Base-by-base conservation (phyloP, 2,329 filamentous ascomycete genomes). In the Clarireedia paspali region DNA sequence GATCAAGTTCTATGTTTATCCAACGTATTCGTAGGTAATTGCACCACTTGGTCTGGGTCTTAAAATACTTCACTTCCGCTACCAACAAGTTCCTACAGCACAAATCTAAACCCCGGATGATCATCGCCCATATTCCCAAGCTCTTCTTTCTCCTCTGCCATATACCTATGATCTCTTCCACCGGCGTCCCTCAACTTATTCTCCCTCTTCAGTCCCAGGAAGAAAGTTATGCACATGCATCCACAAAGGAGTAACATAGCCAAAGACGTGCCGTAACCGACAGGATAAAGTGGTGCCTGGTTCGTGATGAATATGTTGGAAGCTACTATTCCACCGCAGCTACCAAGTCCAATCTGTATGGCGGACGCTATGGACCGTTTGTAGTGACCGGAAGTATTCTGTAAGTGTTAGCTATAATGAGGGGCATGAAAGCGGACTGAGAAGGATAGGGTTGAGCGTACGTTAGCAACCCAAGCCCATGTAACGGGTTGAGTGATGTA, bases 401-500 rank as follows among this genome's bases (percentile, higher is more conserved):
- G 42, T 24, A 17, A 4, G 23, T 30, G 27, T 30, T 30, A 30
- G 27, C 2, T 30, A 30, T 9, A 9, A 30, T 30, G 14, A 17
- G 12, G 14, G 5, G 5, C n/a, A 40, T 40, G 38, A 40, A 40
- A 17, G n/a, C 5, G 24, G 49, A 20, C 15, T 1, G 6, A 14
- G 26, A 4, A 15, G 5, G 24, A n/a, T 9, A 30, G 12, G 12
- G 24, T 4, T 12, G 7, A 12, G 10, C 55, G 15, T 55, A 59
- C 57, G 67, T 80, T 80, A 9, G 72, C 68, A 1, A 80, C 72
- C 77, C 77, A 80, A 2, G 71, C 73, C 15, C 80, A 62, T 1
- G 66, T 62, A 30, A 73, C 64, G 5, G 72, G 71, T 14, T 67
- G 67, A 7, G 60, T 60, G 17, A 68, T 67, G 54, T 68, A 71